phyloP scores from a whole-genome alignment of 371 early-diverging fungal genomes.

The Mortierella sp. region DNA sequence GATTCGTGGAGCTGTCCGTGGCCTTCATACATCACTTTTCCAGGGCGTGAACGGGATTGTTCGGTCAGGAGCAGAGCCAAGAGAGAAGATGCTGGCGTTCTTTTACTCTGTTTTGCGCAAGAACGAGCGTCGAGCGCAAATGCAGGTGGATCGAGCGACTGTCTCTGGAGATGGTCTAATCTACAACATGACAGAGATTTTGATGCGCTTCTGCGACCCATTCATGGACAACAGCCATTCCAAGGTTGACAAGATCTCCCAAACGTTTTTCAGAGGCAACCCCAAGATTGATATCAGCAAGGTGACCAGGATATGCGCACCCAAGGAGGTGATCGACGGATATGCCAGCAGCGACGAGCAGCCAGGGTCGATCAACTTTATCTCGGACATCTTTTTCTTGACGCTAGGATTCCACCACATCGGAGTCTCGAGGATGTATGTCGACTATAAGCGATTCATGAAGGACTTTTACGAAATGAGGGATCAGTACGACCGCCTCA shows the following conservation, averaged over 20 bases:
- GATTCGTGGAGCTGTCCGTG: slow-evolving; percentile 78
- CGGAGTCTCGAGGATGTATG: slow-evolving; percentile 81
- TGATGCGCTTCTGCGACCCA: slow-evolving; percentile 85
- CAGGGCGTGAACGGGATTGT: slow-evolving; percentile 80
- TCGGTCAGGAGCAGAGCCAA: slow-evolving; percentile 71
- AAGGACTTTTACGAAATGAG: slow-evolving; percentile 78
- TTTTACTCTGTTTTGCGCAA: slow-evolving; percentile 73
- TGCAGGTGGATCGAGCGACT: slow-evolving; percentile 83
- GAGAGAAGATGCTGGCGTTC: slow-evolving; percentile 74
- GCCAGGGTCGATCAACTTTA: slow-evolving; percentile 76
- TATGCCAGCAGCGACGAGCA: slow-evolving; percentile 50
- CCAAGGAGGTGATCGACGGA: slow-evolving; percentile 77
- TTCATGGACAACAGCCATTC: slow-evolving; percentile 82
- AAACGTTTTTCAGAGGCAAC: slow-evolving; percentile 47
- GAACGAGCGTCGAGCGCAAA: slow-evolving; percentile 86
- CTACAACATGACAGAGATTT: slow-evolving; percentile 78
- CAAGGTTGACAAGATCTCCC: slow-evolving; percentile 66
- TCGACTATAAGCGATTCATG: slow-evolving; percentile 76
- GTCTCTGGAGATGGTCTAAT: slow-evolving; percentile 93
- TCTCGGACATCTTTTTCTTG: slow-evolving; percentile 90
- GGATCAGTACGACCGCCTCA: slow-evolving; percentile 66
- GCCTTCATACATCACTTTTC: slow-evolving; percentile 73
- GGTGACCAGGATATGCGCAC: slow-evolving; percentile 86
- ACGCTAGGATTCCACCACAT: slow-evolving; percentile 85
- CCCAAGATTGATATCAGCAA: slow-evolving; percentile 73